Base-by-base conservation (phyloP, 176 grass and related monocot species). In the Avena insularis region DNA sequence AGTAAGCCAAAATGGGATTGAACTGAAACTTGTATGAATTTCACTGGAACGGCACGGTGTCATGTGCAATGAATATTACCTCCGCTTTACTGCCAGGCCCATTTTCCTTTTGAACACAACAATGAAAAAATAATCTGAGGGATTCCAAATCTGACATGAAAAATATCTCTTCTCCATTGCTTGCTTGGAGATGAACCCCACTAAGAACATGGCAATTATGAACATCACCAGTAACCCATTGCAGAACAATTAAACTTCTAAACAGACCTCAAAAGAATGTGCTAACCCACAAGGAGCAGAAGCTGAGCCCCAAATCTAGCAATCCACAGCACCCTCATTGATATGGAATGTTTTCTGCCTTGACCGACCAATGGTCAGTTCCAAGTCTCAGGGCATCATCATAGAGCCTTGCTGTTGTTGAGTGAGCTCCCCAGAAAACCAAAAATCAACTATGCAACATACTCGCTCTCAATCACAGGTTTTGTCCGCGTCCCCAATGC, bases 391-490 rank as follows among this genome's bases (percentile, higher is more conserved):
- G 38, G 49, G 58, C 71, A 89, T 87, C 51, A 74, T 25, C 55
- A 78, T 74, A 40, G 75, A 79, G 19, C 27, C 49, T 87, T 83
- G 75, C 13, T 17, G 25, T 2, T 66, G 56, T 74, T 53, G 36
- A 27, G 50, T 82, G 29, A 86, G 61, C 36, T 79, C 27, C 48
- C 14, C 81, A 62, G 31, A 77, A 79, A 46, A 29, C 60, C 12
- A 19, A 72, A 69, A 47, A 55, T 51, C 35, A 9, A 20, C 88
- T 83, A 93, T 23, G 84, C 85, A 69, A 54, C 87, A 73, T 94
- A 93, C 62, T 99, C 94, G 0, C 86, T 92, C 86, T 99, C 97
- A 27, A 99, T 95, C 23, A 94, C 53, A 4, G 97, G 97, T 7
- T 89, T 87, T 4, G 97, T 99, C 53, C 94, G 72, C 9, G 91